Conservation (phyloP, 495 filamentous ascomycete genomes). For the Aspergillus kassunensis region DNA sequence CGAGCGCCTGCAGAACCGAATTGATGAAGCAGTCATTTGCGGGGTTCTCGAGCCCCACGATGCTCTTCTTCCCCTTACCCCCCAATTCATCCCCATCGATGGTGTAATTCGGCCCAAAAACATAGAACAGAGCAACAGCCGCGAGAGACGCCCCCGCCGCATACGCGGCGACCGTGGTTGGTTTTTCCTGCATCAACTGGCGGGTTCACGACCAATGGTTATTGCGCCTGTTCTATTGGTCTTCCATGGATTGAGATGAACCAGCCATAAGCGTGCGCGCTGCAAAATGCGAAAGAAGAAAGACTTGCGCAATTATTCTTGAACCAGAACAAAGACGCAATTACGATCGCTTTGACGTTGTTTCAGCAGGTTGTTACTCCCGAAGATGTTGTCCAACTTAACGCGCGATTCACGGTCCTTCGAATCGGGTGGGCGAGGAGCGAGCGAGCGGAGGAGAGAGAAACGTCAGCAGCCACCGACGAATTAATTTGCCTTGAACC, state of each 20-base stretch:
- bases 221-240: constrained; percentile 10
- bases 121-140: constrained; percentile 92
- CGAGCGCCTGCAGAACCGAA: constrained; percentile 88
- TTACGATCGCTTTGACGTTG: not conserved
- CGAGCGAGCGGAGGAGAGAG: no score
- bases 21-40: constrained; percentile 99
- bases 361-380: no score
- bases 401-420: no score
- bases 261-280: no score
- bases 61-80: constrained; percentile 73
- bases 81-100: constrained; percentile 72
- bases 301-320: no score
- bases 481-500: constrained; percentile 8
- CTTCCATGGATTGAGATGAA: constrained; percentile 18
- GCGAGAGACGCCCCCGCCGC: constrained; percentile 94
- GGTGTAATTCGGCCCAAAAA: constrained; percentile 93
- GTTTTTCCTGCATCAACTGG: constrained; percentile 75
- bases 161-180: constrained; percentile 82
- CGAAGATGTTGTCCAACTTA: not conserved
- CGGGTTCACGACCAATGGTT: not conserved
- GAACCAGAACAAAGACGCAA: not conserved
- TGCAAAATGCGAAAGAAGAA: no score
- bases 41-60: constrained; percentile 84
- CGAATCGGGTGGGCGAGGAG: not conserved
- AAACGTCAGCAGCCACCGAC: constrained; percentile 5